phyloP scores from a whole-genome alignment of 306 rosid species.

The Medicago ruthenica region DNA sequence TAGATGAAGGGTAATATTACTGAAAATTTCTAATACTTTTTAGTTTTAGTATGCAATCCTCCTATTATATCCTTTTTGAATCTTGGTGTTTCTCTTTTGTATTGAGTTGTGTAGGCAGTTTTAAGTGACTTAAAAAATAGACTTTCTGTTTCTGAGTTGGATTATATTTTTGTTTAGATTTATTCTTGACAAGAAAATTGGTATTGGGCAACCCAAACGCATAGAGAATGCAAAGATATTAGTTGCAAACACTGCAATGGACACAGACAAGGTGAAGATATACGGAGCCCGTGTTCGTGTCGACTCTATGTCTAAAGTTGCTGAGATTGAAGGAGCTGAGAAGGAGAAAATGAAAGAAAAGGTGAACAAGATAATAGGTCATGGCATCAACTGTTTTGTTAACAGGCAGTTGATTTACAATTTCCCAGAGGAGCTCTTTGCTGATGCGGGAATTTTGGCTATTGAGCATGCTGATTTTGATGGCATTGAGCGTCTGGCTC shows the following conservation, averaged over 20 bases:
- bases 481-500: constrained; percentile 89
- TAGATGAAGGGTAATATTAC: constrained; percentile 84
- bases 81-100: constrained; percentile 1
- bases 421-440: constrained; percentile 97
- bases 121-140: background rate
- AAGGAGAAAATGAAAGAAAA: constrained; percentile 96
- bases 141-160: constrained; percentile 30
- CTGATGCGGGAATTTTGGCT: constrained; percentile 95
- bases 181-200: constrained; percentile 98
- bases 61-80: constrained; percentile 4
- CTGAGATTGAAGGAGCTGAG: constrained; percentile 94
- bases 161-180: constrained; percentile 60
- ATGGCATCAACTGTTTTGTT: constrained; percentile 92
- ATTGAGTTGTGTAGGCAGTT: constrained; percentile 21
- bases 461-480: constrained; percentile 99
- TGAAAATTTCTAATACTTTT: background rate
- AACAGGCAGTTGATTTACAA: constrained; percentile 96
- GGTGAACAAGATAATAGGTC: constrained; percentile 87
- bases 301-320: constrained; percentile 93
- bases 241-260: constrained; percentile 99
- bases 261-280: constrained; percentile 94
- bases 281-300: constrained; percentile 97
- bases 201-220: constrained; percentile 96
- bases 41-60: constrained; percentile 6
- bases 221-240: constrained; percentile 90